Evolutionary conservation across 2,329 filamentous ascomycete species (phyloP), one percentile per base, ranked within the genome.

Genomic region (Phyllosticta ampelicida): DNA sequence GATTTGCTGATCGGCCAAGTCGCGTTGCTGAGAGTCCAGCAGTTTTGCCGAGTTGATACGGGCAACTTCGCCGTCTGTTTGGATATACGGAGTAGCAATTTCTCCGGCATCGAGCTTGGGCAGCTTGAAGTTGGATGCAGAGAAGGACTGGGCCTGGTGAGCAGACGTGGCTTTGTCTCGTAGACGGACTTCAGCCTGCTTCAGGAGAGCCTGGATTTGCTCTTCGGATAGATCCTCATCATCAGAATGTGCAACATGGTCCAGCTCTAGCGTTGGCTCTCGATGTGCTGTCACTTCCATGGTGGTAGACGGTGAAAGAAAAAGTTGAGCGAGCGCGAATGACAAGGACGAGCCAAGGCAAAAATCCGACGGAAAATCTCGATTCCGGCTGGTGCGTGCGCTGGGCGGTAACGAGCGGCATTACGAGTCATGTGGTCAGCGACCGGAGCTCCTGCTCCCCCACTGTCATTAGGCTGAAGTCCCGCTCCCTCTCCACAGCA

Each of bases 121-220:
- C 55, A 83, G 75, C 61, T 72, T 80, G 65, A 73, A 72, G 23
- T 52, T 29, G 21, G 44, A 48, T 61, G 58, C 48, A 54, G 61
- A 56, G 30, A 60, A 28, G 16, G 36, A 28, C 51, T 61, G 61
- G 51, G 51, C 11, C 44, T 23, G 51, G 13, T 50, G 28, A 52
- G 23, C 26, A 68, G 67, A 64, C 64, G 70, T 61, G 59, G 70
- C 68, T 61, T 74, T 74, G 64, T 74, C 70, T 55, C 74, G 69
- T 64, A 87, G 71, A 61, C 85, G 78, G 60, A 73, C 70, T 65
- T 86, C 83, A 58, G 86, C 85, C 70, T 86, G 78, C 56, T 77
- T 76, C 55, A 89, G 77, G 58, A 89, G 51, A 11, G 44, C 54
- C 52, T 58, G 51, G 48, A 54, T 58, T 58, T 86, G 80, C 63